phyloP scores from a whole-genome alignment of 2,329 filamentous ascomycete species.

The Fusarium torulosum region DNA sequence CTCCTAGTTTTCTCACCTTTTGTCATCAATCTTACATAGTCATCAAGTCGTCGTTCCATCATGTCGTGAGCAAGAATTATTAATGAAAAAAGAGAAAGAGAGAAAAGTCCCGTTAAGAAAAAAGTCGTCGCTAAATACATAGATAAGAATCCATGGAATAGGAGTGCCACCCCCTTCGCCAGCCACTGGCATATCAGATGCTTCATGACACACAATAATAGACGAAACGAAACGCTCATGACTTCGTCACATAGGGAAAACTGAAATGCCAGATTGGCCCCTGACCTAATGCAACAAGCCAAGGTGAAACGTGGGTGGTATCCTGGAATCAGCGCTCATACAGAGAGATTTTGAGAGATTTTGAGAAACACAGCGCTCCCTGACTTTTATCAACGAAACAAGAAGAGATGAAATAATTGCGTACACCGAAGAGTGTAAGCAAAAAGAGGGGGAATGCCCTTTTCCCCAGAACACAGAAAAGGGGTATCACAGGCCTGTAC shows the following conservation, averaged over 20 bases:
- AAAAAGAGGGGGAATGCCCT: constrained; percentile 47
- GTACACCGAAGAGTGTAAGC: constrained; percentile 44
- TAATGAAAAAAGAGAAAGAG: constrained; percentile 32
- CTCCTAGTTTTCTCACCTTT: constrained; percentile 18
- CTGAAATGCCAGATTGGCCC: constrained; percentile 45
- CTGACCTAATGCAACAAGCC: constrained; percentile 43
- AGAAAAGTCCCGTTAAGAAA: constrained; percentile 38
- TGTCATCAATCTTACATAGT: constrained; percentile 36
- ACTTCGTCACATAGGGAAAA: constrained; percentile 45
- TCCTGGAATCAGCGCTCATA: constrained; percentile 48
- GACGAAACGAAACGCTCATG: constrained; percentile 46
- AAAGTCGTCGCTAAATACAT: constrained; percentile 46
- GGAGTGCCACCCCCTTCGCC: constrained; percentile 41
- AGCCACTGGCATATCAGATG: constrained; percentile 44
- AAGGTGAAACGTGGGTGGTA: constrained; percentile 46
- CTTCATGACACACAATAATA: constrained; percentile 44
- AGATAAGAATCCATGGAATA: constrained; percentile 44
- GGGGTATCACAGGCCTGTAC: constrained; percentile 41
- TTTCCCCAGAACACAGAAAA: constrained; percentile 29
- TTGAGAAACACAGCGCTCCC: constrained; percentile 45
- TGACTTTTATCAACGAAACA: constrained; percentile 47
- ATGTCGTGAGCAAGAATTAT: constrained; percentile 37
- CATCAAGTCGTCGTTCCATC: constrained; percentile 29
- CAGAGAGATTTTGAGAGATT: constrained; percentile 42
- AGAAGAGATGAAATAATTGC: constrained; percentile 48